phyloP scores from a whole-genome alignment of 2,329 filamentous ascomycete species.

The Trichoderma brevicompactum region DNA sequence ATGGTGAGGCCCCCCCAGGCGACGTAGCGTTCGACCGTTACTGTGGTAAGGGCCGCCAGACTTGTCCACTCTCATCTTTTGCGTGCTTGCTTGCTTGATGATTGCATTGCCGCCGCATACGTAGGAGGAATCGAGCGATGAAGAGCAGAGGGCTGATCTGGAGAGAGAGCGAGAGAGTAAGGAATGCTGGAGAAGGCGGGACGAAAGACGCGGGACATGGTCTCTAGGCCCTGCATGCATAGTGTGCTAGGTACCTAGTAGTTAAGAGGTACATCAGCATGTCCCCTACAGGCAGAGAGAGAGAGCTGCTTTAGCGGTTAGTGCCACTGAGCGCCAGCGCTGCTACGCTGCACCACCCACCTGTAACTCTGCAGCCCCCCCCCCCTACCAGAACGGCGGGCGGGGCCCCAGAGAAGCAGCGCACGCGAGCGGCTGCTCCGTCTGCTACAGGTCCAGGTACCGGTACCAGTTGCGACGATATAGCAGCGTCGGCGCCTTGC shows the following conservation, averaged over 20 bases:
- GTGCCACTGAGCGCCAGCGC: neutral
- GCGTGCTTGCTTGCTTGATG: too few relatives aligned
- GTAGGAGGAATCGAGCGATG: too few relatives aligned
- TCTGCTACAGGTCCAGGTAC: constrained; percentile 16
- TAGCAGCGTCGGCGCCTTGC: constrained; percentile 22
- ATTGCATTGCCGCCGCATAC: too few relatives aligned
- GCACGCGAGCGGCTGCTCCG: constrained; percentile 26
- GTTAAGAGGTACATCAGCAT: neutral
- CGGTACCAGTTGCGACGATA: constrained; percentile 6
- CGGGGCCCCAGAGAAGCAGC: constrained; percentile 25
- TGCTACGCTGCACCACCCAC: neutral
- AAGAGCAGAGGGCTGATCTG: too few relatives aligned
- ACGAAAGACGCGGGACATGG: too few relatives aligned
- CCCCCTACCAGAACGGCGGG: constrained; percentile 17
- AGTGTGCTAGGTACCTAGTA: neutral
- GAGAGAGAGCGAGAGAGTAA: too few relatives aligned
- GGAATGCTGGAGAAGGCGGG: too few relatives aligned
- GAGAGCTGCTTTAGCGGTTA: neutral
- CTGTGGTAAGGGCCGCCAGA: constrained; percentile 11
- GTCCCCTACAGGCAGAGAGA: too few relatives aligned
- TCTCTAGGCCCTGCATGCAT: too few relatives aligned
- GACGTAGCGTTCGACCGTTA: constrained; percentile 18
- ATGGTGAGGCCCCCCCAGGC: constrained; percentile 5
- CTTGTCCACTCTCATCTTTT: neutral
- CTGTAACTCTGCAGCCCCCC: constrained; percentile 14